Percentiles rank a stretch among this genome's conserved stretches.
These are phyloP conservation scores for Lichenothelia convexa DNA, from an alignment of 495 filamentous ascomycete genomes.

Conservation along the genomic window DNA sequence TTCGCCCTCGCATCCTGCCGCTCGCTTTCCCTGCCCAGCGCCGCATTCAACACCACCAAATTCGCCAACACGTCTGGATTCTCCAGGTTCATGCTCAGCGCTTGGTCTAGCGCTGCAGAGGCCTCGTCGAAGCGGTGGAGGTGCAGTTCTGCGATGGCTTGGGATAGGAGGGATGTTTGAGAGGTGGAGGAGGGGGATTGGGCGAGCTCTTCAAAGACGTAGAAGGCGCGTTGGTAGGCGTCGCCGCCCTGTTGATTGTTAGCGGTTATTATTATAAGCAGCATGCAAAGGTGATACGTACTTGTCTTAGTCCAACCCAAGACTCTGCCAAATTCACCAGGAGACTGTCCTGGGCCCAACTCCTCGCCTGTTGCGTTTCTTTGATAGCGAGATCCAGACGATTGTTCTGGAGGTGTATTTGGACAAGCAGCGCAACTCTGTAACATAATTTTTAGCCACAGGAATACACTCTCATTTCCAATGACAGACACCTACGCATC, in stretches of 20 bases:
- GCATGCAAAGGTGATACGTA: constrained; percentile 26
- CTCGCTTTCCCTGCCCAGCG: constrained; percentile 48
- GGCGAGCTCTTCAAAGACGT: constrained; percentile 94
- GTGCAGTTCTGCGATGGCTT: constrained; percentile 84
- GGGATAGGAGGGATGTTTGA: constrained; percentile 49
- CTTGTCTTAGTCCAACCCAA: constrained; percentile 79
- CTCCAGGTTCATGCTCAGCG: constrained; percentile 51
- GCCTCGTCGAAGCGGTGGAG: constrained; percentile 80
- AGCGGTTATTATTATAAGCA: background rate
- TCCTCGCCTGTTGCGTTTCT: constrained; percentile 72
- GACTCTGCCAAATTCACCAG: constrained; percentile 89
- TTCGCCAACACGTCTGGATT: constrained; percentile 65
- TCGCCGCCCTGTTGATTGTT: constrained; percentile 53
- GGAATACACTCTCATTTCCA: background rate
- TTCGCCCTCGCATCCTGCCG: constrained; percentile 30
- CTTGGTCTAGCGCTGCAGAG: constrained; percentile 65
- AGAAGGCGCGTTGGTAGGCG: constrained; percentile 91
- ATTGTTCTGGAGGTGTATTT: constrained; percentile 86
- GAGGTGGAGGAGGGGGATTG: constrained; percentile 57
- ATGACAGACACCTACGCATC: constrained; percentile 48
- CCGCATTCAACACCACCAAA: constrained; percentile 53
- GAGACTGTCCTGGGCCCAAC: constrained; percentile 89
- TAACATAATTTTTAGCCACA: constrained; percentile 1
- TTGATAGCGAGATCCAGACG: constrained; percentile 75
- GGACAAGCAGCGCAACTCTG: constrained; percentile 34